Conservation (phyloP, 352 stramenopile genomes). For the Pythium aphanidermatum region DNA sequence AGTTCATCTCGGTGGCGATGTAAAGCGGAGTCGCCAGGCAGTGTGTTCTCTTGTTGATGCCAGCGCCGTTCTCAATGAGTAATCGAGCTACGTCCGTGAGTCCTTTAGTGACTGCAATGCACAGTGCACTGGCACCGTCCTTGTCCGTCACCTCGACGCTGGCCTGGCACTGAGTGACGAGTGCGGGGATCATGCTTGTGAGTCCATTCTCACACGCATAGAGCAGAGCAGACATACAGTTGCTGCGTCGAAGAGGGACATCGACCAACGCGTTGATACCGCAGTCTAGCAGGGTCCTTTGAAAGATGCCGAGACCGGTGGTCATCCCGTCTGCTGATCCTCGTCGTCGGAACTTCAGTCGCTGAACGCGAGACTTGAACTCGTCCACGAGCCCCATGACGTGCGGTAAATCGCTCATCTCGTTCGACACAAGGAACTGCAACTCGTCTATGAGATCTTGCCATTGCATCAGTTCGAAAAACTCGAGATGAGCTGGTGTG, state of each 20-base stretch:
- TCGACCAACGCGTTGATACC: conserved; percentile 39
- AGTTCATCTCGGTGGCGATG: conserved; percentile 69
- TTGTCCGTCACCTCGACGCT: conserved; percentile 64
- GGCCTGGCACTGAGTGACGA: conserved; percentile 27
- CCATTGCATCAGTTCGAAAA: conserved; percentile 40
- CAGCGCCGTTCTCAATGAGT: conserved; percentile 38
- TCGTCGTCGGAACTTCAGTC: conserved; percentile 1
- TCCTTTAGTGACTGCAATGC: conserved; percentile 51
- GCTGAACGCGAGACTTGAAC: conserved; percentile 20
- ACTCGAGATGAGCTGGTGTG: conserved; percentile 62
- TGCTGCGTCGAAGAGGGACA: conserved; percentile 37
- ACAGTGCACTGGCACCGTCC: conserved; percentile 51
- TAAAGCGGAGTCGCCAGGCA: conserved; percentile 72
- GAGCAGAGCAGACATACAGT: conserved; percentile 45
- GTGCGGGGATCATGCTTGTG: conserved; percentile 31
- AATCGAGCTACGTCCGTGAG: conserved; percentile 33
- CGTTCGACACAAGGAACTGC: conserved; percentile 45
- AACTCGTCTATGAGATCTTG: conserved; percentile 43
- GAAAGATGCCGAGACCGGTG: conserved; percentile 28
- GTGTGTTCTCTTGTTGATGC: conserved; percentile 57
- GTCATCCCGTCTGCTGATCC: background rate
- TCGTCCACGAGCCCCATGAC: conserved; percentile 45
- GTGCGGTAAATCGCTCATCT: conserved; percentile 56
- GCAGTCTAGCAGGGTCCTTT: conserved; percentile 34
- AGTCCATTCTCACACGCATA: conserved; percentile 54